These are phyloP conservation scores for Carex kokanica DNA, from an alignment of 176 grass and related monocot genomes.

Conservation along the genomic window DNA sequence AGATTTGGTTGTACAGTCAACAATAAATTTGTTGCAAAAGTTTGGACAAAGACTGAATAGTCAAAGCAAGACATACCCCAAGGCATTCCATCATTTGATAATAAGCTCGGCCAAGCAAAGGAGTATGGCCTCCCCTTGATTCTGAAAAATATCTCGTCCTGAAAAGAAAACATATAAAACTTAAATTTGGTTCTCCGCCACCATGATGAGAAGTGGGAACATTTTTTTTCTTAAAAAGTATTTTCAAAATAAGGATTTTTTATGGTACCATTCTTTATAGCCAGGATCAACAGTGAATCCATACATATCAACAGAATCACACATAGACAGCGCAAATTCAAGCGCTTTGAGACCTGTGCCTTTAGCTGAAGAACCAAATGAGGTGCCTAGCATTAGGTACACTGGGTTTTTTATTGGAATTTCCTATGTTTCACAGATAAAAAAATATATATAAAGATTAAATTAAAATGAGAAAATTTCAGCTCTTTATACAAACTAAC, in stretches of 20 bases:
- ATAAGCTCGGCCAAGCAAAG: constrained; percentile 89
- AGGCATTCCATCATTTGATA: constrained; percentile 99
- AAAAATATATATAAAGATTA: constrained; percentile 9
- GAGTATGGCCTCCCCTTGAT: constrained; percentile 88
- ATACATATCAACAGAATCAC: constrained; percentile 94
- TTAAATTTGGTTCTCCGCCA: constrained; percentile 14
- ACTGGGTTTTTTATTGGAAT: constrained; percentile 80
- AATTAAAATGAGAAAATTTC: constrained; percentile 8
- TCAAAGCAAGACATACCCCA: constrained; percentile 49
- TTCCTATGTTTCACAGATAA: constrained; percentile 46
- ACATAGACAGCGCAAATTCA: constrained; percentile 91
- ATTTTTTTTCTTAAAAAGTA: not conserved
- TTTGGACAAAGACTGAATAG: not conserved
- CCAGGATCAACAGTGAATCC: constrained; percentile 97
- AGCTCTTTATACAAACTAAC: not conserved
- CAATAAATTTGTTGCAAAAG: not conserved
- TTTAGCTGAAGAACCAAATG: constrained; percentile 97
- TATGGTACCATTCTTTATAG: constrained; percentile 90
- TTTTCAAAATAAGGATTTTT: not conserved
- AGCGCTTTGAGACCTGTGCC: constrained; percentile 95
- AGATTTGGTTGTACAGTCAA: not conserved
- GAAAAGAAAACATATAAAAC: constrained; percentile 29
- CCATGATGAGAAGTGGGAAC: not conserved
- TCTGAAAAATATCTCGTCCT: constrained; percentile 99
- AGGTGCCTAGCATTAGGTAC: constrained; percentile 89